Evolutionary conservation across 371 early-diverging fungal genomes (phyloP).

Genomic region (Entomophthora muscae): DNA sequence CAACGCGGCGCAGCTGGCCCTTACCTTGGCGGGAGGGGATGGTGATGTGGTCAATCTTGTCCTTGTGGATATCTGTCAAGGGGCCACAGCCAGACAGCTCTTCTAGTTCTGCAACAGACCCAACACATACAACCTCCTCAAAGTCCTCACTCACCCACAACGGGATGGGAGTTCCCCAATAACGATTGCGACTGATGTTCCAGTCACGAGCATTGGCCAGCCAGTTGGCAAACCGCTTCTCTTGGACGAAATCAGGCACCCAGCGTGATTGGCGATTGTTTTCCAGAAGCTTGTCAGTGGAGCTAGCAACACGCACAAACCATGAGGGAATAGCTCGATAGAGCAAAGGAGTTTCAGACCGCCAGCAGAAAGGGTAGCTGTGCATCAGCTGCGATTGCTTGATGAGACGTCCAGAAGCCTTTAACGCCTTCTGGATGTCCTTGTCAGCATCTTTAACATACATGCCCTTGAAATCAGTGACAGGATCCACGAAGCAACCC

Average conservation of each 20-base stretch:
- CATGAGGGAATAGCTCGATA: conserved; percentile 98
- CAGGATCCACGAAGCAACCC: conserved; percentile 73
- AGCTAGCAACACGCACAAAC: conserved; percentile 91
- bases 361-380: conserved; percentile 93
- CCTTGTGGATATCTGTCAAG: conserved; percentile 97
- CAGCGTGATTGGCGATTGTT: conserved; percentile 88
- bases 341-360: conserved; percentile 96
- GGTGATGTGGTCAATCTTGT: conserved; percentile 93
- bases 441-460: conserved; percentile 99
- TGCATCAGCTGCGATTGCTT: conserved; percentile 78
- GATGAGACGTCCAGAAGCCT: conserved; percentile 66
- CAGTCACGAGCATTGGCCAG: conserved; percentile 97
- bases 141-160: conserved; percentile 94
- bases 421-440: conserved; percentile 81
- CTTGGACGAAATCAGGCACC: conserved; percentile 97
- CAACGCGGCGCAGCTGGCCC: conserved; percentile 79
- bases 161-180: conserved; percentile 99
- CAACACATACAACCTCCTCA: conserved; percentile 87
- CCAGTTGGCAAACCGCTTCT: conserved; percentile 99
- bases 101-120: conserved; percentile 90
- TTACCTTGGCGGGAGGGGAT: conserved; percentile 89
- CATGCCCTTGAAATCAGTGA: conserved; percentile 70
- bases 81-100: conserved; percentile 68
- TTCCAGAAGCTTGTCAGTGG: conserved; percentile 69
- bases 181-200: conserved; percentile 98